A percentile compares a stretch with the other conserved stretches of the same genome.
Evolutionary conservation across 192 early-diverging fungal genomes (phyloP).

Genomic region (Neocallimastix lanati): DNA sequence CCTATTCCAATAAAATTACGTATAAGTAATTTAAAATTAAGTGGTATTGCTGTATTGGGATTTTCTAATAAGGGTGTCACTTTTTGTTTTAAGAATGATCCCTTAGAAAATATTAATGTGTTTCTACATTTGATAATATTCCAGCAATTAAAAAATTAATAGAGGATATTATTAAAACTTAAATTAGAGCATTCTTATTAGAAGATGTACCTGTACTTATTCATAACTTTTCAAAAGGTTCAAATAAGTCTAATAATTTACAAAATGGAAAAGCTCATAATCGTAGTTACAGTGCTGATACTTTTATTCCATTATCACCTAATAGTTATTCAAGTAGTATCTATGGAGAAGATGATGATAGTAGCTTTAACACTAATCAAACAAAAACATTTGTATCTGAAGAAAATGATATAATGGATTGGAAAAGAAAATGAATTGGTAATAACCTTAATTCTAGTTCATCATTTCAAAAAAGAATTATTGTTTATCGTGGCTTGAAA

Average conservation of each 20-base stretch:
- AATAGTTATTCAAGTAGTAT: neutral
- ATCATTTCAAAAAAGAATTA: neutral
- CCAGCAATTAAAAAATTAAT: constrained; percentile 71
- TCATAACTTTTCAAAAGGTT: constrained; percentile 54
- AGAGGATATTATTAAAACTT: constrained; percentile 76
- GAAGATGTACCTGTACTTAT: constrained; percentile 86
- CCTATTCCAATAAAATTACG: constrained; percentile 89
- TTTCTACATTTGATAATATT: constrained; percentile 92
- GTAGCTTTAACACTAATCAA: neutral
- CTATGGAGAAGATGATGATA: neutral
- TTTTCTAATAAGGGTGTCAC: constrained; percentile 88
- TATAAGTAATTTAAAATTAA: constrained; percentile 70
- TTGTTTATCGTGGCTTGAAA: neutral
- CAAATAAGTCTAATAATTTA: neutral
- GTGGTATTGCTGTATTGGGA: constrained; percentile 82
- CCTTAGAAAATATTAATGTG: constrained; percentile 79
- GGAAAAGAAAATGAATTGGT: neutral
- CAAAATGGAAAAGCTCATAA: neutral
- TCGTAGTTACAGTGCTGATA: neutral
- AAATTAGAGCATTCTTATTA: constrained; percentile 73
- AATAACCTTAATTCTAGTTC: neutral
- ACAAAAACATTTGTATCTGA: neutral
- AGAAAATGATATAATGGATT: neutral
- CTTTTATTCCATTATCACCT: neutral
- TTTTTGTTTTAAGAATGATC: constrained; percentile 93